Conservation (phyloP, 495 filamentous ascomycete species). For the Aspergillus sclerotiicarbonarius region DNA sequence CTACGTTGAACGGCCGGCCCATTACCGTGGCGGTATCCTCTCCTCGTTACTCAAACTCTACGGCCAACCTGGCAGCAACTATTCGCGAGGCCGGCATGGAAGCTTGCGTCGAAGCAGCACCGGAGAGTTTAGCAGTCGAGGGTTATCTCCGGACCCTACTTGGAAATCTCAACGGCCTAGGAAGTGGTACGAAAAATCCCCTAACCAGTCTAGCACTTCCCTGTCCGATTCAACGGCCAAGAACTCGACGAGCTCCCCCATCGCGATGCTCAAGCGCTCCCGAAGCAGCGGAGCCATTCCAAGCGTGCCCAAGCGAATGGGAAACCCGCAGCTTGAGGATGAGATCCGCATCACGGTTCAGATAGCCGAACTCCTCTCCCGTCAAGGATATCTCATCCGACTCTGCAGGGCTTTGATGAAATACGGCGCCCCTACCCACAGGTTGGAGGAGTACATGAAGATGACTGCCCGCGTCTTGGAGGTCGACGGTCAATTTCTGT, state of each 20-base stretch:
- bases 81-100: constrained; percentile 30
- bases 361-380: constrained; percentile 77
- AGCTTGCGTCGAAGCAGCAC: constrained; percentile 35
- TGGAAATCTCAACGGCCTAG: constrained; percentile 42
- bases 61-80: constrained; percentile 33
- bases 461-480: constrained; percentile 87
- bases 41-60: constrained; percentile 78
- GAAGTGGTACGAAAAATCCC: constrained; percentile 65
- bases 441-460: constrained; percentile 81
- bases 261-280: constrained; percentile 45
- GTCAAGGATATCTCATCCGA: constrained; percentile 80
- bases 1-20: constrained; percentile 65
- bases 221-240: constrained; percentile 49
- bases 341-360: constrained; percentile 83
- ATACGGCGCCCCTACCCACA: constrained; percentile 75
- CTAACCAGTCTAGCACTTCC: constrained; percentile 48
- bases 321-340: constrained; percentile 51
- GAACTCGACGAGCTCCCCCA: constrained; percentile 30
- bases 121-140: constrained; percentile 31
- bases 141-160: constrained; percentile 33
- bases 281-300: constrained; percentile 40
- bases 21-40: constrained; percentile 75
- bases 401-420: constrained; percentile 87
- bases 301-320: constrained; percentile 44
- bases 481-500: constrained; percentile 88